Percentiles rank a stretch among this genome's conserved stretches.
Conservation (phyloP, 1,284 basidiomycete genomes). For the Austroboletus novae-zelandiae region DNA sequence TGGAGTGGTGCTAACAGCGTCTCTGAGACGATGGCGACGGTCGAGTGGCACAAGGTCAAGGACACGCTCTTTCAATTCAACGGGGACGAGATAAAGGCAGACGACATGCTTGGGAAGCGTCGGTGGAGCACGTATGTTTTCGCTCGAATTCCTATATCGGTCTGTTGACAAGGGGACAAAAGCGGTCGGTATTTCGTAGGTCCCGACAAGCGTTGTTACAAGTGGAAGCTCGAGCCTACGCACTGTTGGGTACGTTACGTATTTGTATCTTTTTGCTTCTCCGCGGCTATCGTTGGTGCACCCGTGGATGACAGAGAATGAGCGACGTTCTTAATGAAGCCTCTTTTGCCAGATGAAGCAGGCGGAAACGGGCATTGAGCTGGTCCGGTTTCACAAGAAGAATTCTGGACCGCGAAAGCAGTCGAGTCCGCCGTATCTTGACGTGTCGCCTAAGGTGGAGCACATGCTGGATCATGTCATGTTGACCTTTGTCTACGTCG, state of each 20-base stretch:
- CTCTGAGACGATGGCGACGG: slow-evolving; percentile 25
- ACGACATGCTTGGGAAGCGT: slow-evolving; percentile 24
- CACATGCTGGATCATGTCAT: slow-evolving; percentile 26
- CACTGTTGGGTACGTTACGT: slow-evolving; percentile 24
- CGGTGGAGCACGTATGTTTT: slow-evolving; percentile 22
- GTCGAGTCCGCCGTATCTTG: slow-evolving; percentile 22
- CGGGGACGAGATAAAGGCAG: slow-evolving; percentile 19
- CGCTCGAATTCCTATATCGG: background rate
- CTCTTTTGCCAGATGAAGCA: slow-evolving; percentile 19
- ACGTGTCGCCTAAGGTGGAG: slow-evolving; percentile 14
- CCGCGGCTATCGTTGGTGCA: too few relatives aligned
- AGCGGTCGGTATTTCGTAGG: slow-evolving; percentile 30
- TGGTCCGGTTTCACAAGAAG: slow-evolving; percentile 25
- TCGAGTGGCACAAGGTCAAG: slow-evolving; percentile 28
- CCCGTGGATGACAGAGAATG: too few relatives aligned
- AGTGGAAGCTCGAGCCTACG: slow-evolving; percentile 27
- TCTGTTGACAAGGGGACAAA: slow-evolving; percentile 1
- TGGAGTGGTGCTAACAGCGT: slow-evolving; percentile 25
- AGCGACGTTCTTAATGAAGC: too few relatives aligned
- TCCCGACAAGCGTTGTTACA: slow-evolving; percentile 26
- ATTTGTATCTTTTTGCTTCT: background rate
- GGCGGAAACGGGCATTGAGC: slow-evolving; percentile 7
- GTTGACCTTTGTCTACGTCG: slow-evolving; percentile 26
- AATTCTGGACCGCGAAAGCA: slow-evolving; percentile 25
- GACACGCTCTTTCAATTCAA: slow-evolving; percentile 25